A percentile compares a stretch with the other conserved stretches of the same genome.
phyloP scores from a whole-genome alignment of 805 yeast genomes.

The Saccharomycopsis sp. region DNA sequence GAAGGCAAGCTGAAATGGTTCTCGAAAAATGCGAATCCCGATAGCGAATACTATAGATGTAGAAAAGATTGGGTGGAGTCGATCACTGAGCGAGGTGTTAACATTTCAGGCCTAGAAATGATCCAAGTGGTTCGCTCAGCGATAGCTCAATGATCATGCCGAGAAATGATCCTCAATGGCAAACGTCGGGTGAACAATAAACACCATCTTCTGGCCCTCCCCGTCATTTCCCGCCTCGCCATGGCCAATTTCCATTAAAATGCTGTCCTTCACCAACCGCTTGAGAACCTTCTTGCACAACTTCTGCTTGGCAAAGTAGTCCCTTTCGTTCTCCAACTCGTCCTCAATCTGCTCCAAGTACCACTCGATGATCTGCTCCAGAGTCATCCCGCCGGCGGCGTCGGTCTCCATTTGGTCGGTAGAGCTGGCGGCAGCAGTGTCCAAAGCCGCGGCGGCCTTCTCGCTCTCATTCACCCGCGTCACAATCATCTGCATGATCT shows the following conservation, averaged over 20 bases:
- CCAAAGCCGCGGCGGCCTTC: conserved; percentile 29
- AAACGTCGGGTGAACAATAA: conserved; percentile 73
- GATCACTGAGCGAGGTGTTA: too few relatives aligned
- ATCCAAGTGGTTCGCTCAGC: too few relatives aligned
- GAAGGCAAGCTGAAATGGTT: too few relatives aligned
- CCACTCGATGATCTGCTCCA: conserved; percentile 66
- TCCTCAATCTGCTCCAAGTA: conserved; percentile 69
- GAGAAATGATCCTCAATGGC: conserved; percentile 54
- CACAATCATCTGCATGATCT: conserved; percentile 74
- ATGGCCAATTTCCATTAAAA: conserved; percentile 59
- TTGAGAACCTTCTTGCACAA: conserved; percentile 73
- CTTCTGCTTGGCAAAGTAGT: conserved; percentile 59
- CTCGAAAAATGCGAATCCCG: too few relatives aligned
- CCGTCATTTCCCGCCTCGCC: conserved; percentile 23
- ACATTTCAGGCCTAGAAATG: too few relatives aligned
- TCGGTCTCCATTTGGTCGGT: conserved; percentile 24
- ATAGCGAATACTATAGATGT: too few relatives aligned
- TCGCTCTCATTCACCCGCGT: conserved; percentile 52
- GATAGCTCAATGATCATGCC: too few relatives aligned
- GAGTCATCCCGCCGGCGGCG: conserved; percentile 52
- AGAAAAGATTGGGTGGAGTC: too few relatives aligned
- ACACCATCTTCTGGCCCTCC: conserved; percentile 28
- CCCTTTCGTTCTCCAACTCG: conserved; percentile 58
- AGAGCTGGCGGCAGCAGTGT: background rate
- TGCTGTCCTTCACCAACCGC: conserved; percentile 74